These are phyloP conservation scores for Cyberlindnera sargentensis DNA, from an alignment of 805 yeast species.

Conservation along the genomic window DNA sequence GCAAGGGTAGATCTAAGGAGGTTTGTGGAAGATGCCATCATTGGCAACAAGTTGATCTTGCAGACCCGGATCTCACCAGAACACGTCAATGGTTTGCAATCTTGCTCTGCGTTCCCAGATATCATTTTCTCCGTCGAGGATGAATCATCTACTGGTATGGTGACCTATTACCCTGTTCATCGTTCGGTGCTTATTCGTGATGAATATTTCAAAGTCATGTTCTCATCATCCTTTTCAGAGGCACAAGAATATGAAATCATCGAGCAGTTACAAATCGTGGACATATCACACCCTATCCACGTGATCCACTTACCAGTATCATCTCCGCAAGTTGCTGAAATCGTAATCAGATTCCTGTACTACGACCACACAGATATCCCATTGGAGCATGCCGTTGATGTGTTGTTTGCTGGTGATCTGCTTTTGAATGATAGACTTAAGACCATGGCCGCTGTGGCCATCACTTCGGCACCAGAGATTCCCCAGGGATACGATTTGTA, in stretches of 20 bases:
- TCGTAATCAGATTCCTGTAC: conserved; percentile 49
- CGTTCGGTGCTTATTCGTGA: conserved; percentile 53
- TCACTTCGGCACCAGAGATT: conserved; percentile 28
- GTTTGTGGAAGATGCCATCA: conserved; percentile 14
- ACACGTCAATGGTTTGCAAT: conserved; percentile 9
- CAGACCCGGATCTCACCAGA: conserved; percentile 4
- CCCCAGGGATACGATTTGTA: conserved; percentile 33
- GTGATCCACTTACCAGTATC: conserved; percentile 26
- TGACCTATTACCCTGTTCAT: conserved; percentile 52
- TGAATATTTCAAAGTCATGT: conserved; percentile 59
- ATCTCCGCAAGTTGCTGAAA: conserved; percentile 37
- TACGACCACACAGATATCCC: conserved; percentile 53
- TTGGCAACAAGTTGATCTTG: conserved; percentile 11
- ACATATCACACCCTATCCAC: conserved; percentile 18
- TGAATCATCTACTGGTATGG: conserved; percentile 20
- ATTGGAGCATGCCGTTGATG: conserved; percentile 43
- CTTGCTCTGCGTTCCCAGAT: conserved; percentile 37
- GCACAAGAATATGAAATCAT: conserved; percentile 11
- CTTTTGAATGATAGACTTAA: conserved; percentile 56
- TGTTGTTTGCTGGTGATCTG: conserved; percentile 50
- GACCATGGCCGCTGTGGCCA: conserved; percentile 47
- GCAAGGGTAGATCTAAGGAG: conserved; percentile 17
- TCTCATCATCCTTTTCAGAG: conserved; percentile 43
- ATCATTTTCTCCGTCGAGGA: conserved; percentile 33
- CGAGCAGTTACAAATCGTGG: conserved; percentile 9